A percentile compares a stretch with the other conserved stretches of the same genome.
Conservation (phyloP, 495 filamentous ascomycete genomes). For the Massariosphaeria phaeospora region DNA sequence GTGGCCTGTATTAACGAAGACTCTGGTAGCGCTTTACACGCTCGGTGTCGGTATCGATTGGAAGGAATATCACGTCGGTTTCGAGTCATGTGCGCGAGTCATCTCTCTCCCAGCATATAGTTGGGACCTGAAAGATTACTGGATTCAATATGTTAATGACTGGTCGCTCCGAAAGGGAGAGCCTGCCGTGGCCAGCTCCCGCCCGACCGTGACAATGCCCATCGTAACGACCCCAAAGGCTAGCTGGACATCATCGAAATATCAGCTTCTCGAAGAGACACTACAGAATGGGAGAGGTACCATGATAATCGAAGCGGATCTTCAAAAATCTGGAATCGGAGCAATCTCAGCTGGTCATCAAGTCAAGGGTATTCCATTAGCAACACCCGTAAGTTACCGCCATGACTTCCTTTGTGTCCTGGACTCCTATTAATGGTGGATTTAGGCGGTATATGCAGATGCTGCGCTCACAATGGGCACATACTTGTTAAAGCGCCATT, state of each 20-base stretch:
- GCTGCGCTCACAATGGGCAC: conserved; percentile 68
- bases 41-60: neutral
- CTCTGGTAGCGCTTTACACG: neutral
- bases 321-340: too few relatives aligned
- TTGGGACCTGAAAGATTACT: conserved; percentile 77
- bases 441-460: too few relatives aligned
- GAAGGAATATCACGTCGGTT: conserved; percentile 67
- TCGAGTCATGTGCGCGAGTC: conserved; percentile 54
- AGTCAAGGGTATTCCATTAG: too few relatives aligned
- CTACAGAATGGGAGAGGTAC: neutral
- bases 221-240: too few relatives aligned
- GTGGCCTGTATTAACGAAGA: neutral
- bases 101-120: conserved; percentile 71
- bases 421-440: too few relatives aligned
- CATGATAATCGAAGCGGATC: neutral
- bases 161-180: conserved; percentile 49
- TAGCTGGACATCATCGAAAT: conserved; percentile 42
- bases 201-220: too few relatives aligned
- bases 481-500: conserved; percentile 60
- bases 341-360: too few relatives aligned
- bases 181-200: too few relatives aligned
- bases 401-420: too few relatives aligned
- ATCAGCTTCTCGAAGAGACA: neutral
- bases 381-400: too few relatives aligned
- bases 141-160: conserved; percentile 70